Evolutionary conservation across 352 stramenopile genomes (phyloP).

Genomic region (Plasmopara viticola): DNA sequence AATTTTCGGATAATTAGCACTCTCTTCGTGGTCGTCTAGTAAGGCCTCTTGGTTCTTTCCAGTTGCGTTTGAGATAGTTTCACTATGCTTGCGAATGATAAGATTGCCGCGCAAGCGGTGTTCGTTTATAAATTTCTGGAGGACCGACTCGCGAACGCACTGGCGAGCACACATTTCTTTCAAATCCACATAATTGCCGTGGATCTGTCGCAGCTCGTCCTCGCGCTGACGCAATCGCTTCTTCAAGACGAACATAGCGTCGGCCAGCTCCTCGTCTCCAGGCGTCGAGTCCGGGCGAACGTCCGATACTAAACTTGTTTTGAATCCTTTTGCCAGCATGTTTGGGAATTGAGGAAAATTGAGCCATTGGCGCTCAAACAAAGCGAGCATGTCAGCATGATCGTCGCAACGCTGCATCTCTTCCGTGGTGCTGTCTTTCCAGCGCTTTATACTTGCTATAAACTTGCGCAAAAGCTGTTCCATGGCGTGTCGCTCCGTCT

Average conservation of each 20-base stretch:
- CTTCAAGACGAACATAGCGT: conserved; percentile 47
- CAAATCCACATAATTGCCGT: conserved; percentile 66
- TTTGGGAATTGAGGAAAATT: conserved; percentile 48
- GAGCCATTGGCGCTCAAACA: conserved; percentile 45
- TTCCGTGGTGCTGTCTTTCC: conserved; percentile 46
- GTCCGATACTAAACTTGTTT: conserved; percentile 1
- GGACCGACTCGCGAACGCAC: conserved; percentile 63
- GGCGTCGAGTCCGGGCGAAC: background rate
- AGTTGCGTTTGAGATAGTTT: conserved; percentile 7
- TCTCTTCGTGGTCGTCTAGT: conserved; percentile 9
- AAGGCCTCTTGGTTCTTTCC: conserved; percentile 19
- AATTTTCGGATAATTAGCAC: conserved; percentile 14
- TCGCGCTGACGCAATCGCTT: conserved; percentile 51
- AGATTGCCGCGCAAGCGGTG: conserved; percentile 68
- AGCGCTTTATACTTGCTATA: conserved; percentile 38
- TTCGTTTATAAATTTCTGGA: conserved; percentile 81
- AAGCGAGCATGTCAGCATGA: conserved; percentile 21
- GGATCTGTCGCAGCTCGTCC: conserved; percentile 47
- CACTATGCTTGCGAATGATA: conserved; percentile 35
- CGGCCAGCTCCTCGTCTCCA: conserved; percentile 11
- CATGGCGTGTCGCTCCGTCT: conserved; percentile 35
- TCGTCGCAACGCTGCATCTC: conserved; percentile 30
- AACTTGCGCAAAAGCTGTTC: conserved; percentile 39
- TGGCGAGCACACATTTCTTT: conserved; percentile 72
- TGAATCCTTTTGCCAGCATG: conserved; percentile 7